Conservation (phyloP, 2,329 filamentous ascomycete genomes). For the Talaromyces verruculosus region DNA sequence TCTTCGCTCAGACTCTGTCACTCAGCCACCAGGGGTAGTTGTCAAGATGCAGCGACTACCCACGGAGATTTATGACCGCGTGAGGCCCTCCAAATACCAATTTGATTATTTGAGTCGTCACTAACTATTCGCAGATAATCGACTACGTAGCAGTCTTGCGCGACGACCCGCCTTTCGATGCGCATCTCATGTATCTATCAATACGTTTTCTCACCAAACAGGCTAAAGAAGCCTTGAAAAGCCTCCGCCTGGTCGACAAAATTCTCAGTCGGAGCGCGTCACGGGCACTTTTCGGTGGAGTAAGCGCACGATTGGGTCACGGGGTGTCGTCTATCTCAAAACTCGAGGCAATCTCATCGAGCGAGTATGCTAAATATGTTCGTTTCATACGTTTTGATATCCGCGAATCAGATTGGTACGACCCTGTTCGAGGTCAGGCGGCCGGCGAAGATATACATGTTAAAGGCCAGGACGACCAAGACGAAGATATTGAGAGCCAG, state of each 20-base stretch:
- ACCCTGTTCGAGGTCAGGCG: neutral
- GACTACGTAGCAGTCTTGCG: neutral
- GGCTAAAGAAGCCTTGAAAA: neutral
- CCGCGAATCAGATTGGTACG: neutral
- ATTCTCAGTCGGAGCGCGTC: neutral
- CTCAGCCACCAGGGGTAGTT: neutral
- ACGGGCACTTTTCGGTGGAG: neutral
- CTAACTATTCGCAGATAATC: neutral
- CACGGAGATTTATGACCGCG: neutral
- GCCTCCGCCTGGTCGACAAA: neutral
- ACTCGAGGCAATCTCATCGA: neutral
- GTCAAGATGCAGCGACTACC: slow-evolving; percentile 8
- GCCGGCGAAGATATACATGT: neutral
- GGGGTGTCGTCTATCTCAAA: neutral
- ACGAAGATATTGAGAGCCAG: neutral
- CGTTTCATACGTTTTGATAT: neutral
- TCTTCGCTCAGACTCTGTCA: neutral
- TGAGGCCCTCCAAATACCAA: neutral
- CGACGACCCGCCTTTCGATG: neutral
- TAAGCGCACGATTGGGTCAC: neutral
- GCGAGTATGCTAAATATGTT: neutral
- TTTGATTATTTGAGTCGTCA: neutral
- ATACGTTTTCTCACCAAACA: neutral
- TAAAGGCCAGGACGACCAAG: no score
- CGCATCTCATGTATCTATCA: neutral